Conservation (phyloP, 2,329 filamentous ascomycete species). For the Arthroderma uncinatum region DNA sequence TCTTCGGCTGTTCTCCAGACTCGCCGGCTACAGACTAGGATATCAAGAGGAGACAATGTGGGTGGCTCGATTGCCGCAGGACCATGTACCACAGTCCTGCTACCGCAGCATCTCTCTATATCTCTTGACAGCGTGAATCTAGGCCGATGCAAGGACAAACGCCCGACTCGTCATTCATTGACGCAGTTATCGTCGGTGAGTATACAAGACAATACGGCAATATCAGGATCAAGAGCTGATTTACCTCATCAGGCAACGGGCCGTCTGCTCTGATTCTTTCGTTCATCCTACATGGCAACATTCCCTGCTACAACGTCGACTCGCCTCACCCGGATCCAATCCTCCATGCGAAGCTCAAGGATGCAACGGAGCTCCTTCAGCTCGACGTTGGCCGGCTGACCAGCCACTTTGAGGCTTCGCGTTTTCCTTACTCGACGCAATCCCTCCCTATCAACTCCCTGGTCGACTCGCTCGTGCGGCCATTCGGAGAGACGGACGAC, state of each 20-base stretch:
- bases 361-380: constrained; percentile 38
- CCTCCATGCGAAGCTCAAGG: constrained; percentile 45
- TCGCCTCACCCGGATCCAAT: constrained; percentile 47
- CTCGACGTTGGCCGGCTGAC: constrained; percentile 40
- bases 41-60: background rate
- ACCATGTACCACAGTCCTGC: background rate
- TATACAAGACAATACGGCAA: too few species aligned
- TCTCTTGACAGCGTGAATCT: background rate
- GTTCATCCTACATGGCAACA: constrained; percentile 51
- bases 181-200: constrained; percentile 26
- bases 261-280: constrained; percentile 52
- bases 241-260: constrained; percentile 44
- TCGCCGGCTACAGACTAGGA: too few species aligned
- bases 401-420: constrained; percentile 46
- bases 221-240: background rate
- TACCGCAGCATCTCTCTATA: background rate
- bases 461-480: constrained; percentile 48
- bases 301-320: constrained; percentile 44
- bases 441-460: constrained; percentile 50
- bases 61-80: background rate
- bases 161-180: constrained; percentile 14
- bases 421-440: constrained; percentile 50
- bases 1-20: too few species aligned
- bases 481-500: constrained; percentile 48
- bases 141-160: constrained; percentile 10